Percentiles rank a stretch among this genome's conserved stretches.
These are phyloP conservation scores for Austroboletus festivus DNA, from an alignment of 768 basidiomycete species.

Conservation along the genomic window DNA sequence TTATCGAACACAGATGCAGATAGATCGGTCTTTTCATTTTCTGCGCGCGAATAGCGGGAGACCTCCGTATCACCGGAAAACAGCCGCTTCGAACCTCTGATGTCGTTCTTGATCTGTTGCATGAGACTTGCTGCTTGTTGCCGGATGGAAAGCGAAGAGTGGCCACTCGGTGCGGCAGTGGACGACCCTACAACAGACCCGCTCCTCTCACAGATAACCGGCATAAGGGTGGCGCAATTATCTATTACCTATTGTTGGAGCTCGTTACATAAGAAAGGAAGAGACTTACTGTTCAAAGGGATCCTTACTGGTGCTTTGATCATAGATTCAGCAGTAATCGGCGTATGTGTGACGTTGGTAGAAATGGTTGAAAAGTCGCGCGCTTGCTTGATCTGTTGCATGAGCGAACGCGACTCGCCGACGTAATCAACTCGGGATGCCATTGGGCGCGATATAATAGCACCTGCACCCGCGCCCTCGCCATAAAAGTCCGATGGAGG, in stretches of 20 bases:
- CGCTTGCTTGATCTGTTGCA: constrained; percentile 77
- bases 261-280: not conserved
- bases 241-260: constrained; percentile 11
- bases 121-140: constrained; percentile 76
- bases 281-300: constrained; percentile 15
- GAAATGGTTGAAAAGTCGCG: constrained; percentile 77
- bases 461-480: constrained; percentile 46
- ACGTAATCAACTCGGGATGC: constrained; percentile 63
- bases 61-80: constrained; percentile 65
- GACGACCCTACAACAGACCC: constrained; percentile 25
- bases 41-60: constrained; percentile 37
- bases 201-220: constrained; percentile 16
- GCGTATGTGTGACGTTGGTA: constrained; percentile 45
- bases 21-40: constrained; percentile 13
- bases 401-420: constrained; percentile 71
- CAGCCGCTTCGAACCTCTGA: constrained; percentile 64
- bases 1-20: constrained; percentile 14
- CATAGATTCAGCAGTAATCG: constrained; percentile 13
- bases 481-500: constrained; percentile 58
- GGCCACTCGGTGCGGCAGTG: constrained; percentile 35
- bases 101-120: constrained; percentile 81
- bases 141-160: constrained; percentile 68
- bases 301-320: not conserved
- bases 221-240: constrained; percentile 9
- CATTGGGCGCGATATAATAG: constrained; percentile 48